Evolutionary conservation across 257 asterid genomes (phyloP).

Genomic region (Nicotiana otophora): DNA sequence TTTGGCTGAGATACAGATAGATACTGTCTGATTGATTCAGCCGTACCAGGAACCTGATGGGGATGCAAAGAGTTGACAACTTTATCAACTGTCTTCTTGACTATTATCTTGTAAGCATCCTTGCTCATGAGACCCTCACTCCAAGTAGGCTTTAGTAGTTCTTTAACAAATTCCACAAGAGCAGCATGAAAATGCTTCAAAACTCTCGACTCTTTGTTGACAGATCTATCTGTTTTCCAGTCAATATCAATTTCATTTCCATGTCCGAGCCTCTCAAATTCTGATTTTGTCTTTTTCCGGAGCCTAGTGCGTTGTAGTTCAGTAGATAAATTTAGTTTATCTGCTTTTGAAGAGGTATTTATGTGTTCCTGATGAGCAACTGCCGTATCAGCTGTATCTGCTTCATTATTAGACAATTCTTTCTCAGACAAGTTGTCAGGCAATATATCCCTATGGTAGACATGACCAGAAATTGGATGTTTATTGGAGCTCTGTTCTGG

Average conservation of each 20-base stretch:
- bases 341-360: slow-evolving; percentile 28
- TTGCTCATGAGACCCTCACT: slow-evolving; percentile 64
- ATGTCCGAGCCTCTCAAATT: slow-evolving; percentile 34
- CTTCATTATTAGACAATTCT: slow-evolving; percentile 7
- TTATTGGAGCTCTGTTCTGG: slow-evolving; percentile 27
- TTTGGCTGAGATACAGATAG: slow-evolving; percentile 52
- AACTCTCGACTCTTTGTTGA: slow-evolving; percentile 41
- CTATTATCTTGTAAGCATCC: slow-evolving; percentile 75
- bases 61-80: slow-evolving; percentile 56
- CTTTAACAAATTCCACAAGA: slow-evolving; percentile 71
- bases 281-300: slow-evolving; percentile 21
- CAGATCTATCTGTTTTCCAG: slow-evolving; percentile 25
- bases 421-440: slow-evolving; percentile 12
- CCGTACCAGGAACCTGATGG: slow-evolving; percentile 60
- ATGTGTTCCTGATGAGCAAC: slow-evolving; percentile 16
- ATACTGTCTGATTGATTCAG: slow-evolving; percentile 50
- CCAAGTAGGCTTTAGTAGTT: slow-evolving; percentile 79
- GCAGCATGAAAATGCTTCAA: slow-evolving; percentile 51
- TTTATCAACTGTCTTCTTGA: slow-evolving; percentile 67
- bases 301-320: slow-evolving; percentile 26
- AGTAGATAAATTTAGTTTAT: slow-evolving; percentile 24
- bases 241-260: slow-evolving; percentile 29
- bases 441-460: slow-evolving; percentile 11
- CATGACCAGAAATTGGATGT: slow-evolving; percentile 17
- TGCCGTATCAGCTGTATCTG: slow-evolving; percentile 16